phyloP scores from a whole-genome alignment of 306 rosid genomes.

The Hippophae rhamnoides region DNA sequence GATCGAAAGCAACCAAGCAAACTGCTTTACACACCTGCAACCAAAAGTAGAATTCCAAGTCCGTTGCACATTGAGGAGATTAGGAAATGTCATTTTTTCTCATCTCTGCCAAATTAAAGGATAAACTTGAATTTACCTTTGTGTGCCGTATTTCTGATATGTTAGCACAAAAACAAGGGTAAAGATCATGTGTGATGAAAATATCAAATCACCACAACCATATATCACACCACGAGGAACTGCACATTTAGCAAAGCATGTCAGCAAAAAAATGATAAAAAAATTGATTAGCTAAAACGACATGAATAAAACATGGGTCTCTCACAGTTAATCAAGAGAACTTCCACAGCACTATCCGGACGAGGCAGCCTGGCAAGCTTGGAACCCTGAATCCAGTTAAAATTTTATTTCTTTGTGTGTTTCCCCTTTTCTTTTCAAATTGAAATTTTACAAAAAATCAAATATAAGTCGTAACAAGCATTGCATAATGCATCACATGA shows the following conservation, averaged over 20 bases:
- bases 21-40: slow-evolving; percentile 66
- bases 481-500: background rate
- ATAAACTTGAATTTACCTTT: slow-evolving; percentile 37
- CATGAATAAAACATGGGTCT: slow-evolving; percentile 2
- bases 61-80: background rate
- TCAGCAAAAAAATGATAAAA: slow-evolving; percentile 11
- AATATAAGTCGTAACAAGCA: background rate
- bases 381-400: slow-evolving; percentile 56
- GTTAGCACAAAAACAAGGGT: slow-evolving; percentile 77
- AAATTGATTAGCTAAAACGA: slow-evolving; percentile 9
- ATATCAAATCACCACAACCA: slow-evolving; percentile 97
- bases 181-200: slow-evolving; percentile 97
- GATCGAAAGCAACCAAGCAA: slow-evolving; percentile 77
- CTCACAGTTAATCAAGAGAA: slow-evolving; percentile 75
- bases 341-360: slow-evolving; percentile 61
- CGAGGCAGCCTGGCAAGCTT: slow-evolving; percentile 69
- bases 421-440: background rate
- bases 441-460: too few species aligned
- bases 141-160: slow-evolving; percentile 77
- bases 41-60: slow-evolving; percentile 2
- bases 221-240: slow-evolving; percentile 80
- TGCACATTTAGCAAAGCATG: slow-evolving; percentile 30
- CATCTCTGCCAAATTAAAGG: background rate
- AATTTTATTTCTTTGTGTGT: background rate
- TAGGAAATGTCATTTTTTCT: background rate